Percentiles rank a stretch among this genome's conserved stretches.
phyloP scores from a whole-genome alignment of 176 grass and related monocot genomes.

The Triticum dicoccoides region DNA sequence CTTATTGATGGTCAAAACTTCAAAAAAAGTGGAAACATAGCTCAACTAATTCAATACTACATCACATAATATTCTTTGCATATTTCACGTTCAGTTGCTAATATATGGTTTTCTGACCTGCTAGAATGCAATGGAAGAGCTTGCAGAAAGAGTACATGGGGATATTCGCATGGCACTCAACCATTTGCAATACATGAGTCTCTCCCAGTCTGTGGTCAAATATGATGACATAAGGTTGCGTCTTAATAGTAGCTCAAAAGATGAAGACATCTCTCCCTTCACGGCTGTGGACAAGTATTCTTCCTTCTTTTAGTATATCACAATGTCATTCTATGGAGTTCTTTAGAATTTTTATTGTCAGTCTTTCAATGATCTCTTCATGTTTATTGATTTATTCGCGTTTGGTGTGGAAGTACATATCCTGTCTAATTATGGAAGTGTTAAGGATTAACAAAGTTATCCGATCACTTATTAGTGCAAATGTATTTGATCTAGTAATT shows the following conservation, averaged over 20 bases:
- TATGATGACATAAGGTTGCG: slow-evolving; percentile 94
- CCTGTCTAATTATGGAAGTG: background rate
- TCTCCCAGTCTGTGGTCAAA: slow-evolving; percentile 88
- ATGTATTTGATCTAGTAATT: background rate
- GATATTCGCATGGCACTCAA: slow-evolving; percentile 98
- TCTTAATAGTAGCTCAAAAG: slow-evolving; percentile 88
- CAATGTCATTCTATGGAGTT: background rate
- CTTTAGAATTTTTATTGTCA: slow-evolving; percentile 8
- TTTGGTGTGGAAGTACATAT: background rate
- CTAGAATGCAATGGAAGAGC: slow-evolving; percentile 95
- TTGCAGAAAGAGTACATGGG: slow-evolving; percentile 97
- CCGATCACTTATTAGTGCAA: background rate
- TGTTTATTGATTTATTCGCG: background rate
- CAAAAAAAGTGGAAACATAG: background rate
- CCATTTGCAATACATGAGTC: slow-evolving; percentile 98
- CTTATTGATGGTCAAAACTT: slow-evolving; percentile 1
- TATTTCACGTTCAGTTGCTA: slow-evolving; percentile 25
- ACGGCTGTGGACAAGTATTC: slow-evolving; percentile 95
- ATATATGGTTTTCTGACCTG: slow-evolving; percentile 9
- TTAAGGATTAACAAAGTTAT: background rate
- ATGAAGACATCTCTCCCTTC: slow-evolving; percentile 99
- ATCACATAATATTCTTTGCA: background rate
- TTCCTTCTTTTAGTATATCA: slow-evolving; percentile 23
- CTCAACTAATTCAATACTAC: background rate
- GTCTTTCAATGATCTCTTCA: background rate